These are phyloP conservation scores for Plantago coronopus DNA, from an alignment of 305 asterid genomes.

Conservation along the genomic window DNA sequence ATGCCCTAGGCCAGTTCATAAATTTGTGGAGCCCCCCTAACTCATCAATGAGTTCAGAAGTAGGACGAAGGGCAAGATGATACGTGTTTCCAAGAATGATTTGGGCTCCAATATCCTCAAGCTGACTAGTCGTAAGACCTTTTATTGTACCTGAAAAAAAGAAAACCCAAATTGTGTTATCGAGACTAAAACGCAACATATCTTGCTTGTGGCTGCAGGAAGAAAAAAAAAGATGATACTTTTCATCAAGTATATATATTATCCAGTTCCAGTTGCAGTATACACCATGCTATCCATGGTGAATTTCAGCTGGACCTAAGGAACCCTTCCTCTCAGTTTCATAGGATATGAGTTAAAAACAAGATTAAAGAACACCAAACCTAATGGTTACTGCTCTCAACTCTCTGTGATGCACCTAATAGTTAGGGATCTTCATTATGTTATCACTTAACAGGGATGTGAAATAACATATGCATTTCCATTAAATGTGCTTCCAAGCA, in stretches of 20 bases:
- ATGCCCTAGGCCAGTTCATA: conserved; percentile 96
- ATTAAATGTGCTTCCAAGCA: too few relatives aligned
- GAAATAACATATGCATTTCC: too few relatives aligned
- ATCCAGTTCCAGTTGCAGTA: too few relatives aligned
- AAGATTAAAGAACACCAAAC: too few relatives aligned
- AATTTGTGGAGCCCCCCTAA: conserved; percentile 90
- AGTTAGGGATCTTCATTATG: too few relatives aligned
- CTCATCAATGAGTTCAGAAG: conserved; percentile 93
- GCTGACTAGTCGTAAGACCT: conserved; percentile 81
- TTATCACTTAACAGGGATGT: too few relatives aligned
- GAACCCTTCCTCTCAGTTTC: too few relatives aligned
- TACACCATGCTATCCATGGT: neutral
- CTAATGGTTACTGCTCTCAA: neutral
- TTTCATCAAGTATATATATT: neutral
- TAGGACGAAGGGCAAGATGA: conserved; percentile 92
- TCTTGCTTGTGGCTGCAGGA: too few relatives aligned
- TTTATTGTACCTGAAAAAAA: conserved; percentile 71
- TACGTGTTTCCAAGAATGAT: conserved; percentile 96
- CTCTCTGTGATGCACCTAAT: too few relatives aligned
- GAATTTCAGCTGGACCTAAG: neutral
- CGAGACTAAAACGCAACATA: too few relatives aligned
- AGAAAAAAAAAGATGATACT: too few relatives aligned
- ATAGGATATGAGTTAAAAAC: too few relatives aligned
- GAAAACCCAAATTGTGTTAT: conserved; percentile 17
- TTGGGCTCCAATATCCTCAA: conserved; percentile 97